These are phyloP conservation scores for Ramaria sp. DNA, from an alignment of 768 basidiomycete species.

Conservation along the genomic window DNA sequence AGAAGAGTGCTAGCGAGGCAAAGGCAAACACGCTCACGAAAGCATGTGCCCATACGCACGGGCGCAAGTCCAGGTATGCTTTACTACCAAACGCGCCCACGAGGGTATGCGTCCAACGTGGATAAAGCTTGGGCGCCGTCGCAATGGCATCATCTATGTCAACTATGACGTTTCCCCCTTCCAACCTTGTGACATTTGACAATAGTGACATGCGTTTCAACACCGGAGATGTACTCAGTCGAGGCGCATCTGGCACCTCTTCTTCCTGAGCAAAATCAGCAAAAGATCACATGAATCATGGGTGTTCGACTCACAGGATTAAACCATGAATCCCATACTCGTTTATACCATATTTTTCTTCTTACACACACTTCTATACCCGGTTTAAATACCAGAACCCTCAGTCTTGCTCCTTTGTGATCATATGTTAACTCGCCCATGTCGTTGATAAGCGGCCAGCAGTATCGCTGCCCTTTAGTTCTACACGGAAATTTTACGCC, in stretches of 20 bases:
- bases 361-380: neutral
- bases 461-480: neutral
- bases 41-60: conserved; percentile 1
- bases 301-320: neutral
- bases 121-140: neutral
- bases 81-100: neutral
- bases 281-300: too few species aligned
- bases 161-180: neutral
- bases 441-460: neutral
- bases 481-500: conserved; percentile 1
- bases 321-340: neutral
- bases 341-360: neutral
- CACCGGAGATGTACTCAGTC: neutral
- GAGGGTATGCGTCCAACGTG: neutral
- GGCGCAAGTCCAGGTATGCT: conserved; percentile 1
- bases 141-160: neutral
- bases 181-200: too few species aligned
- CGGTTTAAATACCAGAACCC: neutral
- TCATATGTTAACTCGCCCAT: conserved; percentile 2
- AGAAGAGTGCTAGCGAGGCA: neutral
- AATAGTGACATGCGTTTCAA: too few species aligned
- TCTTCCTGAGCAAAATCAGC: neutral
- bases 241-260: neutral
- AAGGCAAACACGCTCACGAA: neutral
- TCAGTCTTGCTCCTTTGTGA: neutral